phyloP scores from a whole-genome alignment of 768 basidiomycete genomes.

The Mycena crocata region DNA sequence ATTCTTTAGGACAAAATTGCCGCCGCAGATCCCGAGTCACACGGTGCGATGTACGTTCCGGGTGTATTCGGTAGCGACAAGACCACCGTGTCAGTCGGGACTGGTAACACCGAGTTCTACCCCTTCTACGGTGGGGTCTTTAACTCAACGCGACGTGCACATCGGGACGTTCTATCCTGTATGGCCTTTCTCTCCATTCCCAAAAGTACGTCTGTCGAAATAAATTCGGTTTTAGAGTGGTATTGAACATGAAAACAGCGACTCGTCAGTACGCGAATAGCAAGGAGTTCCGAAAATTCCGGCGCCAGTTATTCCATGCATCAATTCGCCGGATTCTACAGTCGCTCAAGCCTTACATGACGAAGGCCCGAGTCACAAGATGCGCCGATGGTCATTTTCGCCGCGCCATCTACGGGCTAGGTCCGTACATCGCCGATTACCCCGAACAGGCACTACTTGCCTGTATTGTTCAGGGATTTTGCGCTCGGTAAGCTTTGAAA shows the following conservation, averaged over 20 bases:
- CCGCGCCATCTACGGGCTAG: slow-evolving; percentile 34
- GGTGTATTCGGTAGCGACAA: slow-evolving; percentile 38
- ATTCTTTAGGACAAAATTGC: slow-evolving; percentile 28
- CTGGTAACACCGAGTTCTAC: slow-evolving; percentile 37
- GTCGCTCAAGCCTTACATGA: slow-evolving; percentile 31
- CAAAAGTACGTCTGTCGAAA: slow-evolving; percentile 22
- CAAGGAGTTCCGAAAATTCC: slow-evolving; percentile 34
- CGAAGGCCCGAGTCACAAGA: slow-evolving; percentile 23
- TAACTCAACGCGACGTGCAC: slow-evolving; percentile 21
- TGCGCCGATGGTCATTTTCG: slow-evolving; percentile 37
- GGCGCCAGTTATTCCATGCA: slow-evolving; percentile 36
- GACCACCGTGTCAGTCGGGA: slow-evolving; percentile 34
- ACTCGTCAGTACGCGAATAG: slow-evolving; percentile 21
- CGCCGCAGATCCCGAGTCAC: slow-evolving; percentile 8
- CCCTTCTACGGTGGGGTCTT: slow-evolving; percentile 35
- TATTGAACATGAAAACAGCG: slow-evolving; percentile 1
- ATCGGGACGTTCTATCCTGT: slow-evolving; percentile 13
- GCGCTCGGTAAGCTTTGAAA: slow-evolving; percentile 36
- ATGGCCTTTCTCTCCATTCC: slow-evolving; percentile 29
- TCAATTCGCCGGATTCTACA: slow-evolving; percentile 33
- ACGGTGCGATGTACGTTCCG: slow-evolving; percentile 33
- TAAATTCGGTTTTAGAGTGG: neutral
- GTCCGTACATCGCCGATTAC: slow-evolving; percentile 43
- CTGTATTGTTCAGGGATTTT: slow-evolving; percentile 39
- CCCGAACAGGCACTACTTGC: slow-evolving; percentile 40